These are phyloP conservation scores for Crithidia sp. DNA, from an alignment of 208 protist species.

Conservation along the genomic window DNA sequence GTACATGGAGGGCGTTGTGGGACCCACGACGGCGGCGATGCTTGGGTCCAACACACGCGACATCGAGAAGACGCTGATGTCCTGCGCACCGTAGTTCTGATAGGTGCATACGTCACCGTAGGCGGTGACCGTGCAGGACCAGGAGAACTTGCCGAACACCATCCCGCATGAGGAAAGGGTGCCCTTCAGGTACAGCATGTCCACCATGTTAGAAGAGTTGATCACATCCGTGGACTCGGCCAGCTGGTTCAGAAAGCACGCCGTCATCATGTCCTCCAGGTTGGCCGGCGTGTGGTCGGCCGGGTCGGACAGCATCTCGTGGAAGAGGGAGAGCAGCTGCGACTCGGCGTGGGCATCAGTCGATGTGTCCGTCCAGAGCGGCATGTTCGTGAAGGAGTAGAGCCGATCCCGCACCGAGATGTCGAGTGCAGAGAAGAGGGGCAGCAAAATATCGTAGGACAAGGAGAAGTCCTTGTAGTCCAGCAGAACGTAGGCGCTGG, in stretches of 20 bases:
- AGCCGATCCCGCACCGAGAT: constrained; percentile 22
- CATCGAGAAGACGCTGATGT: constrained; percentile 36
- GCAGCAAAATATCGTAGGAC: constrained; percentile 27
- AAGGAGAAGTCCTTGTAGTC: constrained; percentile 36
- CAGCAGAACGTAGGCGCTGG: constrained; percentile 23
- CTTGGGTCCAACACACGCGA: constrained; percentile 28
- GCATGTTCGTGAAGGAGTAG: constrained; percentile 40
- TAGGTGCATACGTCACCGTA: constrained; percentile 10
- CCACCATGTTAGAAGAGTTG: background rate
- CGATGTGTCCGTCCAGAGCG: constrained; percentile 37
- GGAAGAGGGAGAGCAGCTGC: constrained; percentile 24
- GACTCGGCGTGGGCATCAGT: constrained; percentile 8
- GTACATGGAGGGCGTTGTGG: constrained; percentile 41
- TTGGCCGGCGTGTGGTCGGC: background rate
- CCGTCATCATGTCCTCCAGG: background rate
- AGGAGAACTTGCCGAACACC: background rate
- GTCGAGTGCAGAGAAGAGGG: constrained; percentile 2
- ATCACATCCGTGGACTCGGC: background rate
- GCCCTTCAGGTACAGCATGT: background rate
- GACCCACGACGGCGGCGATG: background rate
- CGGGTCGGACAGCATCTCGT: constrained; percentile 6
- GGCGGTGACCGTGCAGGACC: background rate
- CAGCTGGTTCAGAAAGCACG: background rate
- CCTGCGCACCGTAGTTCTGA: constrained; percentile 48
- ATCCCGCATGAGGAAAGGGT: background rate